phyloP scores from a whole-genome alignment of 306 rosid genomes.

The Cucumis hystrix region DNA sequence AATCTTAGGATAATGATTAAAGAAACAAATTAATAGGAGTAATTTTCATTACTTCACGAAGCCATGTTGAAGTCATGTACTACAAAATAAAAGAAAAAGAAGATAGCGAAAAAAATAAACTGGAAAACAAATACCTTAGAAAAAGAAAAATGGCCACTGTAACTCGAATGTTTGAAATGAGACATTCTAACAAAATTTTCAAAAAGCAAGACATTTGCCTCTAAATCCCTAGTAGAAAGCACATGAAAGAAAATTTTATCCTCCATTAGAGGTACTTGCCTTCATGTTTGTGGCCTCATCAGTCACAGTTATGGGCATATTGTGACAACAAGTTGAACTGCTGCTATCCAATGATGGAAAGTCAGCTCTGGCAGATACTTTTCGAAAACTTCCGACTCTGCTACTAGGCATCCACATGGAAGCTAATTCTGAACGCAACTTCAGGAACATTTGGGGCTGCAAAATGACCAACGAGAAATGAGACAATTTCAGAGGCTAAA shows the following conservation, averaged over 20 bases:
- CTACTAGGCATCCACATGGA: slow-evolving; percentile 70
- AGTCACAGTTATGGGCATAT: slow-evolving; percentile 30
- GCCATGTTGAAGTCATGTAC: background rate
- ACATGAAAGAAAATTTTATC: background rate
- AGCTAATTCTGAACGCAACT: slow-evolving; percentile 83
- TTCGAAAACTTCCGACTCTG: slow-evolving; percentile 41
- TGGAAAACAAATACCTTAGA: background rate
- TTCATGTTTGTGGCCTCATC: slow-evolving; percentile 61
- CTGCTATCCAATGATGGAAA: slow-evolving; percentile 23
- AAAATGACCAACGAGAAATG: slow-evolving; percentile 14
- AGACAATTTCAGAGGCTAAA: background rate
- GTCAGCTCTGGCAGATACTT: slow-evolving; percentile 34
- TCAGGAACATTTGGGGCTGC: slow-evolving; percentile 82
- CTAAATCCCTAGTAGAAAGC: background rate
- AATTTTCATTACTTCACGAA: background rate
- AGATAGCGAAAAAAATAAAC: background rate
- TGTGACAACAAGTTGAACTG: slow-evolving; percentile 24
- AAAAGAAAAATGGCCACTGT: background rate
- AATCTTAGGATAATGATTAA: background rate
- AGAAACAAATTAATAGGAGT: background rate
- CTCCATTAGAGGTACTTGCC: slow-evolving; percentile 23
- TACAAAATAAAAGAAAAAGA: background rate
- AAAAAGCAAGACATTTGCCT: background rate
- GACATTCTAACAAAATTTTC: background rate
- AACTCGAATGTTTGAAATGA: background rate